Base-by-base conservation (phyloP, 78 protist species). In the Pigoraptor vietnamica region DNA sequence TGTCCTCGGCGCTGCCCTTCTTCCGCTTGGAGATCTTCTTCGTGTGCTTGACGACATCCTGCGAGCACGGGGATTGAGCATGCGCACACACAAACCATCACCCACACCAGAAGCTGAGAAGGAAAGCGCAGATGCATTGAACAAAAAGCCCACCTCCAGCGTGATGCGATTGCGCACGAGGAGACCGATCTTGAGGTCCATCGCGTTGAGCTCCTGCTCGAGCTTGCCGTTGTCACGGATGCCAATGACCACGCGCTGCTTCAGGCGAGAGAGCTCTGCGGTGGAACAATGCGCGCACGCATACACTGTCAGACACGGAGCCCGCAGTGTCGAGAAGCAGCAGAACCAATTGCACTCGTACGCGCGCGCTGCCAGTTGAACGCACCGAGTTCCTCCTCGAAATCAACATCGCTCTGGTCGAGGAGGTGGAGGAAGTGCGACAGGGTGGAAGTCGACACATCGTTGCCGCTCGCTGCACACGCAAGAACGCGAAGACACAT, bases 171-270 rank as follows among this genome's bases (percentile, higher is more conserved):
- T 92, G 35, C 37, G 38, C 40, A 92, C 55, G 29, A 92, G 83
- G 24, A 92, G 91, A 10, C 90, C 94, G 25, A 92, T 92, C 83
- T 89, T 88, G 84, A 92, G 2, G 36, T 92, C 94, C 81, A 92
- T 23, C 24, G 0, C 39, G 39, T 40, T 81, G n/a, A 92, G 90
- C 23, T 55, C 84, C 35, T 88, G 36, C 79, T 92, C 91, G 40
- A 56, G 87, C 24, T 24, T 29, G 29, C 29, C 6, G 89, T 89
- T 87, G 35, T 55, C 79, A 25, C 88, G 89, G 67, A 92, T 87
- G 40, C 1, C 79, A 25, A 25, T n/a, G 23, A 92, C 93, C 0
- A 92, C 93, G 38, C 38, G 88, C 36, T 37, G 35, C 35, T 82
- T 37, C 37, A 82, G 89, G 23, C 55, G 79, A 35, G 33, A 23